Percentiles rank a stretch among this genome's conserved stretches.
Evolutionary conservation across 1,284 basidiomycete genomes (phyloP).

Genomic region (Acaromyces ingoldii): DNA sequence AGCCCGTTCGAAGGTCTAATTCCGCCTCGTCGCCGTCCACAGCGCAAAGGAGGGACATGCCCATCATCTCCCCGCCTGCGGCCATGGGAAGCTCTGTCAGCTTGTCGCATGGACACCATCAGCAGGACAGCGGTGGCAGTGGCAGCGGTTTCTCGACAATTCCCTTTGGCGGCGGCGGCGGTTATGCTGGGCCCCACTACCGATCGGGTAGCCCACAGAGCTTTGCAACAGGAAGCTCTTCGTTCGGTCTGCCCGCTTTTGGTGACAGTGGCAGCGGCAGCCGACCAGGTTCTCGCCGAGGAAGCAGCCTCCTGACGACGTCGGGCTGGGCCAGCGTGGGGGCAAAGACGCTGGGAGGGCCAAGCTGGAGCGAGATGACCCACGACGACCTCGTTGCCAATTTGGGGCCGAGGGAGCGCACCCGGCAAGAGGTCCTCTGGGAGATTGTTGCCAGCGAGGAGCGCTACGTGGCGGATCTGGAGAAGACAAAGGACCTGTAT

Average conservation of each 20-base stretch:
- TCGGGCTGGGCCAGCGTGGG: slow-evolving; percentile 6
- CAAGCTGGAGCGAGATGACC: slow-evolving; percentile 89
- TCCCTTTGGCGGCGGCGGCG: not conserved
- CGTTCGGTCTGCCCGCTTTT: slow-evolving; percentile 20
- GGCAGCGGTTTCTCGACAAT: no score
- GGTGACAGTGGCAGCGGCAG: slow-evolving; percentile 16
- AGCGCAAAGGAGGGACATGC: no score
- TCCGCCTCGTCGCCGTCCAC: no score
- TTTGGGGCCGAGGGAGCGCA: slow-evolving; percentile 83
- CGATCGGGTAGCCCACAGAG: slow-evolving; percentile 13
- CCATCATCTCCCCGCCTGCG: no score
- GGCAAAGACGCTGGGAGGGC: slow-evolving; percentile 19
- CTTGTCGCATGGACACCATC: no score
- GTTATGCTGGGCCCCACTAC: not conserved
- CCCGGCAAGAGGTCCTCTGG: slow-evolving; percentile 92
- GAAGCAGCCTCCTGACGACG: slow-evolving; percentile 15
- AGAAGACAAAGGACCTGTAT: slow-evolving; percentile 87
- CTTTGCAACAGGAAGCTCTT: slow-evolving; percentile 17
- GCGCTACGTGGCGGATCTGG: slow-evolving; percentile 82
- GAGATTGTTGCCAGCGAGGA: slow-evolving; percentile 97
- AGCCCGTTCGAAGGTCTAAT: not conserved
- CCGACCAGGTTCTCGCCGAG: slow-evolving; percentile 17
- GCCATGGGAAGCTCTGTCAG: no score
- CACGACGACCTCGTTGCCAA: slow-evolving; percentile 92
- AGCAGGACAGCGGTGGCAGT: no score